phyloP scores from a whole-genome alignment of 352 stramenopile species.

The Phytophthora agathidicida region DNA sequence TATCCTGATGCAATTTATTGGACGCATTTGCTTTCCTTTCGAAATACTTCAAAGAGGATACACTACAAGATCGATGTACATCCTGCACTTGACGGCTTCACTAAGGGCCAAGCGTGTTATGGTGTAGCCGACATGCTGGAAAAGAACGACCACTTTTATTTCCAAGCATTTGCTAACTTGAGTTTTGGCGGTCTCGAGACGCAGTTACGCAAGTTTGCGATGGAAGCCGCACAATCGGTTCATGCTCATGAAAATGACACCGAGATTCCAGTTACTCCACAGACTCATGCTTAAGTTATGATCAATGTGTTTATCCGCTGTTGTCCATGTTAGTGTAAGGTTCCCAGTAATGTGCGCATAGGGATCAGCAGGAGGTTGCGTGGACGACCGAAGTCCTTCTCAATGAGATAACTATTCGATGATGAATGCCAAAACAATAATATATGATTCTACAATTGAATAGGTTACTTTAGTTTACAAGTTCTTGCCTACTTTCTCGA shows the following conservation, averaged over 20 bases:
- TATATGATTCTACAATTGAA: conserved; percentile 9
- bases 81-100: conserved; percentile 34
- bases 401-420: no score
- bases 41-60: conserved; percentile 40
- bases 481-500: conserved; percentile 5
- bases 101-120: conserved; percentile 63
- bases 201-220: conserved; percentile 25
- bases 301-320: background rate
- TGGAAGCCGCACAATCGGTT: conserved; percentile 29
- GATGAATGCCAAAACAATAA: no score
- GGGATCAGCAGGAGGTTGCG: no score
- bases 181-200: conserved; percentile 31
- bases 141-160: conserved; percentile 34
- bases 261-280: background rate
- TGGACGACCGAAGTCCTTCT: no score
- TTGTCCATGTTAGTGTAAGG: background rate
- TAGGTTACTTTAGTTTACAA: conserved; percentile 7
- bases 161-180: conserved; percentile 24
- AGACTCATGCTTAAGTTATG: conserved; percentile 14
- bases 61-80: conserved; percentile 68
- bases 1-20: conserved; percentile 59
- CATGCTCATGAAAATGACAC: conserved; percentile 12
- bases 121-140: conserved; percentile 34
- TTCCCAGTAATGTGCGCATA: no score
- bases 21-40: conserved; percentile 73